Conservation (phyloP, 2,329 filamentous ascomycete species). For the Rhynchosporium agropyri region DNA sequence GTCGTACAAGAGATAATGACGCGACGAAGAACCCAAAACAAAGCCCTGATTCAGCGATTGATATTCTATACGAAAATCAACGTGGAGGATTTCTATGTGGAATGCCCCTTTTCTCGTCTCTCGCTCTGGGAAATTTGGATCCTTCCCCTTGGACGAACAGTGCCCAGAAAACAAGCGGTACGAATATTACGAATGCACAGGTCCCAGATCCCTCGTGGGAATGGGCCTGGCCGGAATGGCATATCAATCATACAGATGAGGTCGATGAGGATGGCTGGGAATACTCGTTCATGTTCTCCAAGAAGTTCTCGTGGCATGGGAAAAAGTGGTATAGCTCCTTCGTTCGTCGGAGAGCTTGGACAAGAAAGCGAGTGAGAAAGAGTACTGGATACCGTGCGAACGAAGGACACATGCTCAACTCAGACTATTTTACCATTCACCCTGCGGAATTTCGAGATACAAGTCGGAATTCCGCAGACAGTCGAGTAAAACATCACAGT, state of each 20-base stretch:
- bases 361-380: slow-evolving; percentile 75
- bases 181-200: slow-evolving; percentile 80
- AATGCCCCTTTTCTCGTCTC: slow-evolving; percentile 83
- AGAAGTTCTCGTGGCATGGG: slow-evolving; percentile 80
- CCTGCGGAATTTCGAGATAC: slow-evolving; percentile 50
- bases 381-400: slow-evolving; percentile 44
- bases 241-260: slow-evolving; percentile 70
- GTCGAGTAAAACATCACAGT: slow-evolving; percentile 32
- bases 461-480: slow-evolving; percentile 43
- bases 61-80: slow-evolving; percentile 95
- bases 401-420: slow-evolving; percentile 68
- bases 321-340: slow-evolving; percentile 94
- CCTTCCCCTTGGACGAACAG: slow-evolving; percentile 84
- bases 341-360: slow-evolving; percentile 87
- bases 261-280: slow-evolving; percentile 94
- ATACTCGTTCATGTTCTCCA: slow-evolving; percentile 86
- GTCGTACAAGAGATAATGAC: slow-evolving; percentile 25
- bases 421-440: slow-evolving; percentile 82
- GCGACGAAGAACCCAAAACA: slow-evolving; percentile 31
- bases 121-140: slow-evolving; percentile 83
- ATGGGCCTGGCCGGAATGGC: slow-evolving; percentile 76
- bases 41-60: slow-evolving; percentile 62
- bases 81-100: slow-evolving; percentile 89
- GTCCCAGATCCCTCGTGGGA: slow-evolving; percentile 94
- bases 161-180: slow-evolving; percentile 61